Evolutionary conservation across 2,329 filamentous ascomycete genomes (phyloP).

Genomic region (Cercospora nicotianae): DNA sequence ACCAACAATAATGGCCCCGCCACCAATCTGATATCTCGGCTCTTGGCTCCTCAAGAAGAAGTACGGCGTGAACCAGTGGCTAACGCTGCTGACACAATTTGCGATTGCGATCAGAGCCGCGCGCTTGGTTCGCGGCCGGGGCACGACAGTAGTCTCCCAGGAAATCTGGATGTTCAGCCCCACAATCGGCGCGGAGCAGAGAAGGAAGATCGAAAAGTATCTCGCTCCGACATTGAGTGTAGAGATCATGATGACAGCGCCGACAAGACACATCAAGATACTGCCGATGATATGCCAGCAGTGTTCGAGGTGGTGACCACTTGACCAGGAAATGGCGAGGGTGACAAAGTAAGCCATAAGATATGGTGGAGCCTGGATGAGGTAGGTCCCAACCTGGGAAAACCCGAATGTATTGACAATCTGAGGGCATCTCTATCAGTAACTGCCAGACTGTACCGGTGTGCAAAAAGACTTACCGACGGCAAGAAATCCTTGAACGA

Average conservation of each 20-base stretch:
- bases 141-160: conserved; percentile 15
- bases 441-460: not conserved
- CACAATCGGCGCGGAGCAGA: conserved; percentile 13
- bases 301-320: conserved; percentile 11
- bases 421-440: not conserved
- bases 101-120: conserved; percentile 15
- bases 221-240: conserved; percentile 16
- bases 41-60: conserved; percentile 21
- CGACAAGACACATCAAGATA: conserved; percentile 8
- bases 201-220: conserved; percentile 15
- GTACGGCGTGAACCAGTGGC: conserved; percentile 23
- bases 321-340: conserved; percentile 2
- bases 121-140: conserved; percentile 11
- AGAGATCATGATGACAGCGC: conserved; percentile 15
- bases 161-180: conserved; percentile 17
- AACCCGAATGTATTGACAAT: conserved; percentile 15
- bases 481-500: conserved; percentile 24
- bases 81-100: conserved; percentile 13
- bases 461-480: conserved; percentile 2
- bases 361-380: conserved; percentile 14
- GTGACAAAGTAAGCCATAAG: conserved; percentile 13
- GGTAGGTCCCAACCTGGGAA: conserved; percentile 13
- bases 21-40: conserved; percentile 21
- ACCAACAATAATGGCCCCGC: conserved; percentile 20
- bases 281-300: conserved; percentile 15